Base-by-base conservation (phyloP, 2,329 filamentous ascomycete species). In the Reticulascus tulasneorum region DNA sequence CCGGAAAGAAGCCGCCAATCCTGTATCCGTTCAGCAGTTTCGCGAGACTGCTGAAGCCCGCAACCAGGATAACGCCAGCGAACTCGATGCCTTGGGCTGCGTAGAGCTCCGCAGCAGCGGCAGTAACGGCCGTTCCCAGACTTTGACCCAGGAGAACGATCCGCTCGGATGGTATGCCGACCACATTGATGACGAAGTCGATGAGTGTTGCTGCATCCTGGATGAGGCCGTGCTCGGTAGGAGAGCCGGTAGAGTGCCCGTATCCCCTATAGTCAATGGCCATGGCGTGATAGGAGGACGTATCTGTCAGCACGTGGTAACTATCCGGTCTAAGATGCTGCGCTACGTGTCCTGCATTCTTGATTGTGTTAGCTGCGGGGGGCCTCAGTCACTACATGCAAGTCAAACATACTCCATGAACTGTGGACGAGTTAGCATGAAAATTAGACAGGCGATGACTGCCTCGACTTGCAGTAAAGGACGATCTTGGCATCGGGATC, bases 181-280 rank as follows among this genome's bases (percentile, higher is more conserved):
- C 77, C 2, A 73, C 65, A 15, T 76, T 64, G 23, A 88, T 69
- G 9, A 85, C 78, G 66, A 85, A 94, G 42, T 88, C 73, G 4
- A 94, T 69, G 4, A 87, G 64, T 0, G 87, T 71, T 4, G 84
- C 69, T 12, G 82, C 87, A 55, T 97, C 91, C 5, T 76, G 77
- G 37, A 94, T 86, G 7, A 97, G 64, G 1, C 91, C 91, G 23
- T 74, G 64, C 63, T 97, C 91, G 0, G 81, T 83, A 1, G 91
- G 91, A 5, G 62, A 65, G n/a, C 91, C 88, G 1, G 82, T 86
- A 8, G 86, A 93, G 24, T 77, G 73, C 1, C 89, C 90, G 49
- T 87, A 96, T 7, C 90, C 90, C 13, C 90, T 84, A 61, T 96
- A 96, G 66, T 95, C 89, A 50, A 95, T 80, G 24, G 87, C 78